phyloP scores from a whole-genome alignment of 2,329 filamentous ascomycete species.

The Claviceps spartinae region DNA sequence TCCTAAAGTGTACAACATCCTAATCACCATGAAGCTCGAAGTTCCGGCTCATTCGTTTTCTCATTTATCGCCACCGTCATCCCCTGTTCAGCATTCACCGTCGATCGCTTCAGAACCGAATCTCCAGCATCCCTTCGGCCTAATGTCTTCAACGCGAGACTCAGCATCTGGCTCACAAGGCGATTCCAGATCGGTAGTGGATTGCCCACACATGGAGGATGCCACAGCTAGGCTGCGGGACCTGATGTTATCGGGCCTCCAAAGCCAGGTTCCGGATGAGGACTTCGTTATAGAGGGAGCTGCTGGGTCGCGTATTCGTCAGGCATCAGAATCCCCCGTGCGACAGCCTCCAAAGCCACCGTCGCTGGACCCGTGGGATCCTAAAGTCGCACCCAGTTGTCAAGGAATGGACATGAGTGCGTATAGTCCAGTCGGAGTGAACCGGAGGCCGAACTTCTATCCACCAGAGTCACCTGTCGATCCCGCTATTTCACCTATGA shows the following conservation, averaged over 20 bases:
- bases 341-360: conserved; percentile 22
- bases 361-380: conserved; percentile 30
- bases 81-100: conserved; percentile 8
- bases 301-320: not conserved
- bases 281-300: too few species aligned
- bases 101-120: conserved; percentile 5
- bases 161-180: conserved; percentile 4
- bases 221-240: conserved; percentile 17
- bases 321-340: conserved; percentile 10
- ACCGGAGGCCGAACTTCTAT: conserved; percentile 9
- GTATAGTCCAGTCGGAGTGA: conserved; percentile 7
- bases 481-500: conserved; percentile 7
- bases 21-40: conserved; percentile 41
- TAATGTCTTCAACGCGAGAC: not conserved
- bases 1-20: conserved; percentile 33
- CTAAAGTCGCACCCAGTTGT: conserved; percentile 12
- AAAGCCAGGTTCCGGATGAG: not conserved
- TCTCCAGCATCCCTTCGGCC: not conserved
- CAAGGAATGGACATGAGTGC: conserved; percentile 11
- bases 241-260: conserved; percentile 10
- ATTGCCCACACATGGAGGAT: conserved; percentile 12
- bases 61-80: conserved; percentile 15
- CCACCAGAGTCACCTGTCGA: conserved; percentile 9
- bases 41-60: conserved; percentile 13
- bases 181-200: conserved; percentile 2